Conservation (phyloP, 2,329 filamentous ascomycete genomes). For the Sporothrix protearum region DNA sequence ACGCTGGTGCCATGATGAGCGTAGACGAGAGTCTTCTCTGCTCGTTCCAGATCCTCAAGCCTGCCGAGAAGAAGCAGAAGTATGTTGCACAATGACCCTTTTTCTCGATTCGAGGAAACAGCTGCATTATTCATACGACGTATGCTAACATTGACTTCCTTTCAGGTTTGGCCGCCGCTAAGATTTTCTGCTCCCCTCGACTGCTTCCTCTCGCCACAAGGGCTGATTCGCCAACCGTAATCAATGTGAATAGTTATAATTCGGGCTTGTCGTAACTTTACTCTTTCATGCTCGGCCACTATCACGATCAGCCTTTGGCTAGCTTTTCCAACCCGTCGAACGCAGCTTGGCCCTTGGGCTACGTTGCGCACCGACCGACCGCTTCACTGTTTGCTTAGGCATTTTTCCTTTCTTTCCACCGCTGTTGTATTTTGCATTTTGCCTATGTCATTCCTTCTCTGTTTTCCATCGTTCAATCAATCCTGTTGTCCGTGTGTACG, state of each 20-base stretch:
- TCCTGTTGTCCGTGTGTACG: constrained; percentile 20
- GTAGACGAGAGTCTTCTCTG: constrained; percentile 97
- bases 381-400: neutral
- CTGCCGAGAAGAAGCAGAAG: constrained; percentile 99
- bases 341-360: neutral
- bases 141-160: constrained; percentile 60
- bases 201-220: neutral
- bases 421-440: constrained; percentile 2
- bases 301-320: constrained; percentile 4
- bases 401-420: constrained; percentile 4
- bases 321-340: neutral
- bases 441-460: neutral
- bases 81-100: constrained; percentile 69
- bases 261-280: neutral
- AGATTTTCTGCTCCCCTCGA: constrained; percentile 56
- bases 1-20: constrained; percentile 99
- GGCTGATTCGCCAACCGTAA: neutral
- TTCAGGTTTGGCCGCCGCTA: constrained; percentile 97
- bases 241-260: neutral
- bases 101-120: constrained; percentile 67
- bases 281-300: neutral
- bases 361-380: neutral
- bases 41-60: constrained; percentile 99
- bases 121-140: constrained; percentile 36
- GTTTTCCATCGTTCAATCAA: constrained; percentile 11